Conservation (phyloP, 257 asterid genomes). For the Plantago elongata region DNA sequence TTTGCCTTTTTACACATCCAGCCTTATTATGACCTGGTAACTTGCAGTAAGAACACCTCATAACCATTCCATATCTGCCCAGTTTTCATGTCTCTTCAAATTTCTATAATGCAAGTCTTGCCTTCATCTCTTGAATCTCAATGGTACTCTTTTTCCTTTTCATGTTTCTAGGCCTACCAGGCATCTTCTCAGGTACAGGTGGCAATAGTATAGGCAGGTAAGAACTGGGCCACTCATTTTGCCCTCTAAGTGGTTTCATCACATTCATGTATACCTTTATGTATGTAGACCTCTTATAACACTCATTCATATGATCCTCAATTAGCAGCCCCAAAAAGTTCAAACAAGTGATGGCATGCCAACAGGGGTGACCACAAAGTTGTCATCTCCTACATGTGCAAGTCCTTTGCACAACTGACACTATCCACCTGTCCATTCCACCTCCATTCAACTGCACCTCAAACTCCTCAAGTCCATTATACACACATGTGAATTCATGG, state of each 20-base stretch:
- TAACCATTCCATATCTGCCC: background rate
- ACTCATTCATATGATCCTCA: too few relatives aligned
- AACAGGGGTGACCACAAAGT: slow-evolving; percentile 1
- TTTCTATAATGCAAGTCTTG: background rate
- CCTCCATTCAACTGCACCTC: background rate
- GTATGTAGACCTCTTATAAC: slow-evolving; percentile 4
- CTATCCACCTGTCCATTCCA: background rate
- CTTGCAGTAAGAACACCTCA: background rate
- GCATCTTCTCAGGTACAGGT: too few relatives aligned
- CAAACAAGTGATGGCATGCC: slow-evolving; percentile 2
- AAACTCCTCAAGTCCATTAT: background rate
- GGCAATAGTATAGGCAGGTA: too few relatives aligned
- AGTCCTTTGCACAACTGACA: background rate
- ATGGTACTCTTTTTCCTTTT: too few relatives aligned
- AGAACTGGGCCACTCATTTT: background rate
- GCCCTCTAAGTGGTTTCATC: background rate
- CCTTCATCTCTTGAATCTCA: background rate
- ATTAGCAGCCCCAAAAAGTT: background rate
- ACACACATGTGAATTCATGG: background rate
- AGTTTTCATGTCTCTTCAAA: background rate
- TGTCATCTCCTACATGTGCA: slow-evolving; percentile 21
- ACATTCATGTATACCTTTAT: background rate
- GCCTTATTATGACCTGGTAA: background rate
- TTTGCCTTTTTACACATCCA: background rate
- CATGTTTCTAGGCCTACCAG: too few relatives aligned